Conservation (phyloP, 768 basidiomycete genomes). For the Pholiota molesta region DNA sequence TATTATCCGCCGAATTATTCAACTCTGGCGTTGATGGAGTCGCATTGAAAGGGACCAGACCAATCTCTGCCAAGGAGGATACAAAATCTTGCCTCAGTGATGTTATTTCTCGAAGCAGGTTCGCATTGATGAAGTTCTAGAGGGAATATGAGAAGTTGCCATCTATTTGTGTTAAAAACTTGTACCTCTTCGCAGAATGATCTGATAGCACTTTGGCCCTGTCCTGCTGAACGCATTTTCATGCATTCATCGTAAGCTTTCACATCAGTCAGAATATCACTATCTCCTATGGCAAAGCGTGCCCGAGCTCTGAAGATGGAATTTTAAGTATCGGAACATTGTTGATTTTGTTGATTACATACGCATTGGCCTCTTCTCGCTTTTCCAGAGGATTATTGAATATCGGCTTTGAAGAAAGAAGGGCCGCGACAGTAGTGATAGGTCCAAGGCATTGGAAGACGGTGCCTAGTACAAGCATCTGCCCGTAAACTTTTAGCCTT, state of each 20-base stretch:
- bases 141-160: background rate
- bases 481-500: background rate
- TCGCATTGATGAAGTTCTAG: constrained; percentile 82
- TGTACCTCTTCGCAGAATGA: constrained; percentile 74
- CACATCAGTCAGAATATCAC: constrained; percentile 85
- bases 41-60: constrained; percentile 59
- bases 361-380: constrained; percentile 80
- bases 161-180: background rate
- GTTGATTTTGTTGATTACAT: constrained; percentile 21
- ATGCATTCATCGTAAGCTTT: constrained; percentile 72
- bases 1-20: constrained; percentile 66
- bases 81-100: constrained; percentile 80
- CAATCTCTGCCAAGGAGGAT: constrained; percentile 66
- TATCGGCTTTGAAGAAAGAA: constrained; percentile 85
- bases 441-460: constrained; percentile 86
- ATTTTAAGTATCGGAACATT: background rate
- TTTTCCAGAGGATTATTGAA: constrained; percentile 84
- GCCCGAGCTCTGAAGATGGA: constrained; percentile 60
- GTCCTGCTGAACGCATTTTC: constrained; percentile 51
- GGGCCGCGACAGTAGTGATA: constrained; percentile 78
- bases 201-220: constrained; percentile 46
- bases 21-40: constrained; percentile 50
- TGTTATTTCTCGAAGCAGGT: constrained; percentile 76
- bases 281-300: constrained; percentile 69
- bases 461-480: constrained; percentile 88